These are phyloP conservation scores for Mycena crocata DNA, from an alignment of 768 basidiomycete species.

Conservation along the genomic window DNA sequence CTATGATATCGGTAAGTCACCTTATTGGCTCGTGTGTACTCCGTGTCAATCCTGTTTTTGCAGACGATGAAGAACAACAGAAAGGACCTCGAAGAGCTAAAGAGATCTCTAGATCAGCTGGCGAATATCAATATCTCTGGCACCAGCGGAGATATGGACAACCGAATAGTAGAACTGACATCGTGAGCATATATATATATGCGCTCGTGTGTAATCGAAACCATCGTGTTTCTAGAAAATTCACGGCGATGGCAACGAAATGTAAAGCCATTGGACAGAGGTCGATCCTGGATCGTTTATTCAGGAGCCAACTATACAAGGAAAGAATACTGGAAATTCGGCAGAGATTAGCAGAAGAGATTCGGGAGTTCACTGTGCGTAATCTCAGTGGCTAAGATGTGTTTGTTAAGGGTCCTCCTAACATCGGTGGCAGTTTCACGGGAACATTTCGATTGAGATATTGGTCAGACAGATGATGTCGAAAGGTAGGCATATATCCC, in stretches of 20 bases:
- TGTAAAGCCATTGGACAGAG: background rate
- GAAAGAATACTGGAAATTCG: background rate
- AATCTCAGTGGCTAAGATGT: background rate
- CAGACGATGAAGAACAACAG: conserved; percentile 6
- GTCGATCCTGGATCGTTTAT: background rate
- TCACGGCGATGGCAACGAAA: background rate
- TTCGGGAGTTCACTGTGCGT: conserved; percentile 4
- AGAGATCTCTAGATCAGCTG: background rate
- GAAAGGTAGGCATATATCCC: background rate
- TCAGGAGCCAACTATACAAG: background rate
- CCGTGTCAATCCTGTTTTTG: too few species aligned
- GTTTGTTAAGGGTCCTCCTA: background rate
- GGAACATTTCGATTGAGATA: background rate
- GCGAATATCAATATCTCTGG: background rate
- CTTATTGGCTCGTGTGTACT: too few species aligned
- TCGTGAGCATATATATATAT: background rate
- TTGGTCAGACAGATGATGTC: background rate
- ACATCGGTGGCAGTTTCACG: background rate
- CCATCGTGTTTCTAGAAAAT: background rate
- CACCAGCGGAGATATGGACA: background rate
- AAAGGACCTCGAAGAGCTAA: background rate
- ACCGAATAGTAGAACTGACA: background rate
- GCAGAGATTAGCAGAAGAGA: background rate
- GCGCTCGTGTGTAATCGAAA: background rate
- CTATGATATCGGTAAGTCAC: too few species aligned